Evolutionary conservation across 2,329 filamentous ascomycete species (phyloP).

Genomic region (Phaeophleospora eucalypticola): DNA sequence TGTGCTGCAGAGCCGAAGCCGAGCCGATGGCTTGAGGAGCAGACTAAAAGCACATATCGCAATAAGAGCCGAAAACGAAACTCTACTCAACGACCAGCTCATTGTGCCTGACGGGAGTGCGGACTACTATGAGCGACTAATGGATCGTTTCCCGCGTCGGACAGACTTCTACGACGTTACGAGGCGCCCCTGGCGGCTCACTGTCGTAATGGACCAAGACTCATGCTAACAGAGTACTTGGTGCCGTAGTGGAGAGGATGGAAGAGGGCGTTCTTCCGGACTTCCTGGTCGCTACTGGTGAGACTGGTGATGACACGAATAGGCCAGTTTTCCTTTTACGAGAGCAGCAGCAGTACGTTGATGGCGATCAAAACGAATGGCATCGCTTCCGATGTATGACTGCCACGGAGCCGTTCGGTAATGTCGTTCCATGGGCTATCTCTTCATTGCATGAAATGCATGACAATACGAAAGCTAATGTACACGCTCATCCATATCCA

Average conservation of each 20-base stretch:
- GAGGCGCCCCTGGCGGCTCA: conserved; percentile 36
- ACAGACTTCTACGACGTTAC: conserved; percentile 36
- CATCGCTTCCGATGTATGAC: background rate
- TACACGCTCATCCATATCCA: no score
- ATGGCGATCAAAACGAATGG: background rate
- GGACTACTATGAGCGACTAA: conserved; percentile 34
- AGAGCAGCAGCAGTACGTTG: background rate
- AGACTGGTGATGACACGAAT: background rate
- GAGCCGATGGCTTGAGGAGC: no score
- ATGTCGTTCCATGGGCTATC: background rate
- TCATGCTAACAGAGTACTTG: background rate
- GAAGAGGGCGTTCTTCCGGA: background rate
- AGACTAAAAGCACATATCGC: no score
- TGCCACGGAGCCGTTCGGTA: background rate
- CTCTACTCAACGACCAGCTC: no score
- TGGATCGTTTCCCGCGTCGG: conserved; percentile 10
- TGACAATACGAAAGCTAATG: no score
- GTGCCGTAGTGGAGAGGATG: background rate
- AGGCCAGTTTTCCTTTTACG: background rate
- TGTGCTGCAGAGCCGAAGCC: no score
- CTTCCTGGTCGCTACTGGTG: background rate
- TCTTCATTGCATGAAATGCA: background rate
- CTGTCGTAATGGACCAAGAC: conserved; percentile 31
- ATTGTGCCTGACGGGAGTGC: conserved; percentile 35
- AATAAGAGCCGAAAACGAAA: no score